Evolutionary conservation across 2,329 filamentous ascomycete genomes (phyloP).

Genomic region (Aspergillus calidoustus): DNA sequence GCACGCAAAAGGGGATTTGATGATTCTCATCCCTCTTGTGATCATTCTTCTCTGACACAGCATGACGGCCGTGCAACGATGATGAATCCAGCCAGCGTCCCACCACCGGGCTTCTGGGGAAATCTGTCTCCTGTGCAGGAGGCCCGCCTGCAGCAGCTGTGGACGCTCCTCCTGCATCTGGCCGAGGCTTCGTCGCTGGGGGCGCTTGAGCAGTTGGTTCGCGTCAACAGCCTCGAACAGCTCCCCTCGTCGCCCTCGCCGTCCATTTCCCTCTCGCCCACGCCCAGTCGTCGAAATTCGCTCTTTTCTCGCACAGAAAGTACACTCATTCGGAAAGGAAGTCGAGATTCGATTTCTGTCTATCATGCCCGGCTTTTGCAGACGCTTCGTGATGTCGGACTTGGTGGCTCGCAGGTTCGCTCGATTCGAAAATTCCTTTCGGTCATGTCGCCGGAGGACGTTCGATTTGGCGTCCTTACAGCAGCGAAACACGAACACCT

Average conservation of each 20-base stretch:
- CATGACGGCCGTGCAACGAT: background rate
- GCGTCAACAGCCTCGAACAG: conserved; percentile 48
- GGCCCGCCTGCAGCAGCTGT: conserved; percentile 80
- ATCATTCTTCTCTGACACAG: background rate
- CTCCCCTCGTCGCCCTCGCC: conserved; percentile 33
- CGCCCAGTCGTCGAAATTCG: conserved; percentile 37
- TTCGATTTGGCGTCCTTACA: conserved; percentile 79
- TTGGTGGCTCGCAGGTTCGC: conserved; percentile 61
- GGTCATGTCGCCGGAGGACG: conserved; percentile 72
- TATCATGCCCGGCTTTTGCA: conserved; percentile 14
- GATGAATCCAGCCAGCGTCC: background rate
- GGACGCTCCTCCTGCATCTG: conserved; percentile 69
- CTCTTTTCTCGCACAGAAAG: conserved; percentile 38
- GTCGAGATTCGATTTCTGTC: conserved; percentile 61
- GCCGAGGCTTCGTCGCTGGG: conserved; percentile 61
- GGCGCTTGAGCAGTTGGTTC: conserved; percentile 51
- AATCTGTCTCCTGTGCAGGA: conserved; percentile 83
- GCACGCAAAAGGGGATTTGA: background rate
- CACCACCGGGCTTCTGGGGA: conserved; percentile 67
- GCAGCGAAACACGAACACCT: conserved; percentile 95
- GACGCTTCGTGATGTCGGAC: conserved; percentile 14
- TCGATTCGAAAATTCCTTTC: conserved; percentile 78
- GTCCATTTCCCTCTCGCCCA: conserved; percentile 28
- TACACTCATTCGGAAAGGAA: conserved; percentile 68
- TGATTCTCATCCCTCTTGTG: background rate